Base-by-base conservation (phyloP, 2,329 filamentous ascomycete genomes). In the Zarea fungicola region DNA sequence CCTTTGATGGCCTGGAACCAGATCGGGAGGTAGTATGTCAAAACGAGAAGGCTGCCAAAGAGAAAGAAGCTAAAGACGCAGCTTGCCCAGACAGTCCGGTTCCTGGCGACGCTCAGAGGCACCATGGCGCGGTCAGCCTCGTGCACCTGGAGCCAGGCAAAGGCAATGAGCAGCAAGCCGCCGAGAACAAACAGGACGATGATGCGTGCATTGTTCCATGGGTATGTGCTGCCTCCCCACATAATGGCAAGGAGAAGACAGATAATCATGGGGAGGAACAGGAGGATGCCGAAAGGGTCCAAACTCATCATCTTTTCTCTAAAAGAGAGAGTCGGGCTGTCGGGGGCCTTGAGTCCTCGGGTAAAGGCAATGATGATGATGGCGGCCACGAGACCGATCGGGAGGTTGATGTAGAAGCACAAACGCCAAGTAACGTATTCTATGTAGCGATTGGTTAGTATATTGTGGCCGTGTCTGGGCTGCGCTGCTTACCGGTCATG, bases 51-150 rank as follows among this genome's bases (percentile, higher is more conserved):
- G 57, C 43, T 8, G 62, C 56, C 16, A 65, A 56, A 5, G 64
- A 52, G n/a, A 46, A 60, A 32, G 65, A 58, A 34, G 62, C 54
- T 25, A 61, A 52, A 36, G 55, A 61, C 36, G 65, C 57, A 11
- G 62, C 65, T 89, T 0, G 88, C 87, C 1, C n/a, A n/a, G n/a
- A 71, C 95, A 3, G 87, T 95, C 58, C 80, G 89, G 48, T 83
- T 85, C 52, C 78, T 78, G 31, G 81, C 92, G 8, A 81, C 91
- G n/a, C 76, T 91, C 16, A 86, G 82, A 54, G 69, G 63, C 3
- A 70, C 55, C 1, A 64, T 72, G 1, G 67, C 68, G 0, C 59
- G 64, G 4, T 62, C 52, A 2, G 62, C 62, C 50, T 58, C 55
- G 14, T 59, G 53, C 32, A 57, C 48, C 53, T 72, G 64, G 2